phyloP scores from a whole-genome alignment of 2,329 filamentous ascomycete species.

The Penicillium thymicola region DNA sequence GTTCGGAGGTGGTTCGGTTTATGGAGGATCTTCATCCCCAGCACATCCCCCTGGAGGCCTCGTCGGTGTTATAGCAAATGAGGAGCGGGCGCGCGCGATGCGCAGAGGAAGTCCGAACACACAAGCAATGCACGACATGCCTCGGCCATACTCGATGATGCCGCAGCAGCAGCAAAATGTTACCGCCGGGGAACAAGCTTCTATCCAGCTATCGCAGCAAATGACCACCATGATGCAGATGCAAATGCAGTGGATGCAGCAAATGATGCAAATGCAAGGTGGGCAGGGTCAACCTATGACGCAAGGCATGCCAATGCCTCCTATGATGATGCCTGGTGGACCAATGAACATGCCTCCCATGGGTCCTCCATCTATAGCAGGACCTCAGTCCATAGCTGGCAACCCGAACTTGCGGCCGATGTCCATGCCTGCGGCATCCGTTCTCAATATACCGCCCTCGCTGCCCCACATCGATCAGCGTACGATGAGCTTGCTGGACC shows the following conservation, averaged over 20 bases:
- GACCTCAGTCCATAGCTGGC: slow-evolving; percentile 24
- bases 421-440: slow-evolving; percentile 44
- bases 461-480: slow-evolving; percentile 48
- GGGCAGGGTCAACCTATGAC: slow-evolving; percentile 33
- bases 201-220: slow-evolving; percentile 76
- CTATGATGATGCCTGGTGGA: slow-evolving; percentile 14
- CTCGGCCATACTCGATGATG: slow-evolving; percentile 40
- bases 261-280: slow-evolving; percentile 62
- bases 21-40: slow-evolving; percentile 38
- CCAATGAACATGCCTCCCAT: slow-evolving; percentile 10
- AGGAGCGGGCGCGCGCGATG: slow-evolving; percentile 75
- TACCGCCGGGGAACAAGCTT: slow-evolving; percentile 65
- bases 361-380: slow-evolving; percentile 10
- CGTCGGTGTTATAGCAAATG: slow-evolving; percentile 81
- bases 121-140: slow-evolving; percentile 48
- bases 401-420: slow-evolving; percentile 43
- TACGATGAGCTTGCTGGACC: slow-evolving; percentile 82
- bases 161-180: slow-evolving; percentile 34
- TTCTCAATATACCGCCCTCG: slow-evolving; percentile 19
- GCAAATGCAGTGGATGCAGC: slow-evolving; percentile 91
- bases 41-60: slow-evolving; percentile 67
- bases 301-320: slow-evolving; percentile 23
- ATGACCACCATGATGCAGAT: slow-evolving; percentile 89
- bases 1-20: slow-evolving; percentile 57
- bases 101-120: slow-evolving; percentile 73